A percentile compares a stretch with the other conserved stretches of the same genome.
Conservation (phyloP, 768 basidiomycete species). For the Amanita rubescens region DNA sequence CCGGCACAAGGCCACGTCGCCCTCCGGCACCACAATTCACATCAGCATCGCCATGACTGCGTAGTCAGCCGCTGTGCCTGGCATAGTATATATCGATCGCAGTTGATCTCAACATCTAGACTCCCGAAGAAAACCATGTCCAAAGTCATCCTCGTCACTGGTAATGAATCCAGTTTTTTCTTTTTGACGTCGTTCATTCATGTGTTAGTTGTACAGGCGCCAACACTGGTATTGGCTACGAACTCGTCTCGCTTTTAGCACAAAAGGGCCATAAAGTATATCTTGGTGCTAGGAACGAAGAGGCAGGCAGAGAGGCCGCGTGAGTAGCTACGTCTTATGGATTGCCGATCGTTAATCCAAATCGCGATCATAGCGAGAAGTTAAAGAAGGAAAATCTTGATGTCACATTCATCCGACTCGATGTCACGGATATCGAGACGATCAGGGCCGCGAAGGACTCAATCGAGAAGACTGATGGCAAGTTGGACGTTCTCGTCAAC, state of each 20-base stretch:
- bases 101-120: no score
- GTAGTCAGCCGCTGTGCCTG: no score
- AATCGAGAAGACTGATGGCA: no score
- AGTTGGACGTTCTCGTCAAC: no score
- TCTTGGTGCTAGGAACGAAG: slow-evolving; percentile 32
- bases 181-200: no score
- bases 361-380: slow-evolving; percentile 24
- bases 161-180: slow-evolving; percentile 9
- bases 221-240: slow-evolving; percentile 40
- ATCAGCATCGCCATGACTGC: no score
- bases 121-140: slow-evolving; percentile 16
- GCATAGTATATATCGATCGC: no score
- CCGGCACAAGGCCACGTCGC: no score
- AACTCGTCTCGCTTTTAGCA: slow-evolving; percentile 35
- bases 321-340: slow-evolving; percentile 14
- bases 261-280: slow-evolving; percentile 37
- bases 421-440: slow-evolving; percentile 19
- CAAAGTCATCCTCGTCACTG: slow-evolving; percentile 34
- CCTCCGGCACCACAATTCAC: no score
- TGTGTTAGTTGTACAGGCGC: slow-evolving; percentile 19
- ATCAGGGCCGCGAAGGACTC: no score
- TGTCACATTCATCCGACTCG: slow-evolving; percentile 31
- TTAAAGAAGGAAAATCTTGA: slow-evolving; percentile 25
- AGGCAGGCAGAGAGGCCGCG: slow-evolving; percentile 32
- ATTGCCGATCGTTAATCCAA: no score